These are phyloP conservation scores for Eucalyptus grandis DNA, from an alignment of 345 rosid genomes.

Conservation along the genomic window DNA sequence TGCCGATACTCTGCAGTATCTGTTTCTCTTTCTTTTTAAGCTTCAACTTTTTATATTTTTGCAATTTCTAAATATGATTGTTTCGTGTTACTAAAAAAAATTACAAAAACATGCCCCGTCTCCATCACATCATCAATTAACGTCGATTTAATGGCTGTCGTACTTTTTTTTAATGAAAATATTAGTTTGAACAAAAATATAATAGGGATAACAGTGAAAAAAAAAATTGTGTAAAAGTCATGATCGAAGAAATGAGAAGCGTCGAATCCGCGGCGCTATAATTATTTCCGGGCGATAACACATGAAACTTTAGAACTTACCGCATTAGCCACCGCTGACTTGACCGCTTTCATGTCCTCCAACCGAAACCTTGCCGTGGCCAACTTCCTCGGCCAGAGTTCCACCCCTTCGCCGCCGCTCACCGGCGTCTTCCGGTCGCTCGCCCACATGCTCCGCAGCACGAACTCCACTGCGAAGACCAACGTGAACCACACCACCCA, in stretches of 20 bases:
- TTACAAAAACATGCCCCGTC: background rate
- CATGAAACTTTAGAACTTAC: conserved; percentile 3
- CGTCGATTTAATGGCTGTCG: background rate
- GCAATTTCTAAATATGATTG: too few relatives aligned
- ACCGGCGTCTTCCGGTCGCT: too few relatives aligned
- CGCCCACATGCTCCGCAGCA: too few relatives aligned
- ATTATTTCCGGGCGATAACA: background rate
- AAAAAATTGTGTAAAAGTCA: background rate
- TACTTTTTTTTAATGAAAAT: background rate
- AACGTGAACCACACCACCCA: too few relatives aligned
- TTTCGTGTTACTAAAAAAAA: background rate
- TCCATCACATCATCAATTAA: background rate
- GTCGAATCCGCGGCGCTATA: background rate
- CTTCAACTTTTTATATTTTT: background rate
- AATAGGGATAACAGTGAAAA: background rate
- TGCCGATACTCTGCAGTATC: background rate
- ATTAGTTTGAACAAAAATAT: background rate
- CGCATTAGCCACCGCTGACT: conserved; percentile 19
- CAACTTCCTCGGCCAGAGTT: too few relatives aligned
- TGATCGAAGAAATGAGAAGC: background rate
- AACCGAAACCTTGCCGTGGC: conserved; percentile 26
- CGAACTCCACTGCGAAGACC: too few relatives aligned
- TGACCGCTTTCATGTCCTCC: conserved; percentile 42
- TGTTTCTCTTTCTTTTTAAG: background rate
- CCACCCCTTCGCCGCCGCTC: too few relatives aligned